Evolutionary conservation across 345 rosid species (phyloP), one percentile per base, ranked within the genome.

Genomic region (Atalantia buxifolia): DNA sequence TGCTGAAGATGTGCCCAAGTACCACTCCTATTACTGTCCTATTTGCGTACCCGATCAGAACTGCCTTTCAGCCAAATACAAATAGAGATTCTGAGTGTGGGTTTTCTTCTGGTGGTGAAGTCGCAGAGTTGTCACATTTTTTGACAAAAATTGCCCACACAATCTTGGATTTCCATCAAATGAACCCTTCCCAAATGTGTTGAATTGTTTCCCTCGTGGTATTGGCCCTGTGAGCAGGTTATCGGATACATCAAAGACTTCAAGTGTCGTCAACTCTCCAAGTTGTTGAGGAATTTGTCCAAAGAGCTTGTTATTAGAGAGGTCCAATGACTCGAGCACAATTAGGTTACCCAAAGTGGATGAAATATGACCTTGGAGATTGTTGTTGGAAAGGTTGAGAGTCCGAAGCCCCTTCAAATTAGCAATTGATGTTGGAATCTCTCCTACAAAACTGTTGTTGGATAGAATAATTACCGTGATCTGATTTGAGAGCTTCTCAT

Each of bases 11-110:
- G 65, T 57, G 21, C 13, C 83, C 82, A 19, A 75, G 57, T 53
- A 75, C n/a, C 30, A 69, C 22, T 31, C 85, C 80, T 25, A 71
- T n/a, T 28, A 79, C 30, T 4, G 71, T 9, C 16, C 84, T 69
- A 38, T 22, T 45, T 63, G 31, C 81, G 33, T 75, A 82, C 28
- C 81, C 79, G 1, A 72, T 31, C 14, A 66, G 1, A 9, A 75
- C 63, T 13, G 65, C 18, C 50, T 13, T 31, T 81, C 79, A 78
- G 9, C 21, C 71, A 18, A 78, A 25, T 28, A 38, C 65, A 0
- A 36, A 7, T n/a, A 8, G 0, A 61, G 33, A 68, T 19, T 19
- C 45, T 1, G 22, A 38, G 2, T 21, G 71, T 31, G 35, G 19
- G 68, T 60, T 78, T 35, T 66, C 75, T 35, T 67, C 79, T 16